Evolutionary conservation across 2,329 filamentous ascomycete species (phyloP).

Genomic region (Fusarium irregulare): DNA sequence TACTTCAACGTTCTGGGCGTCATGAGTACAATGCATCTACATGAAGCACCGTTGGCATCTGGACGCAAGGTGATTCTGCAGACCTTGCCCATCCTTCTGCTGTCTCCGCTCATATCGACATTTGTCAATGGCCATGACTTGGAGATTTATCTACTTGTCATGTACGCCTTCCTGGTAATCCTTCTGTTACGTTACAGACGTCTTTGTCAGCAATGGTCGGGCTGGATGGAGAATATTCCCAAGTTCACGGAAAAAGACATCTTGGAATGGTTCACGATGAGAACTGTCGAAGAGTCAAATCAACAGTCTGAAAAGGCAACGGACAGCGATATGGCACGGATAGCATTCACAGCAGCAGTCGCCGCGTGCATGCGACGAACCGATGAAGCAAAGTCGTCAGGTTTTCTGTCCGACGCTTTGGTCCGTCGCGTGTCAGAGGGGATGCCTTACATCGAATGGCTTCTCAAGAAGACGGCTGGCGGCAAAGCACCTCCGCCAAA

Average conservation of each 20-base stretch:
- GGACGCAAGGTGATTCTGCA: constrained; percentile 25
- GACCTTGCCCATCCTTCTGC: constrained; percentile 23
- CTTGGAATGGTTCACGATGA: constrained; percentile 25
- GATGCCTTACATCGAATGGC: constrained; percentile 32
- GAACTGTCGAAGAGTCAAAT: no score
- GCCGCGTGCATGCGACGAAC: background rate
- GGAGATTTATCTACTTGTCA: constrained; percentile 29
- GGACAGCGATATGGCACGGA: background rate
- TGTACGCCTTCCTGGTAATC: constrained; percentile 26
- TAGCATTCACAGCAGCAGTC: background rate
- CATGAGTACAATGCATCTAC: constrained; percentile 37
- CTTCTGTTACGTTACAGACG: constrained; percentile 22
- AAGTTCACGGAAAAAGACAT: constrained; percentile 26
- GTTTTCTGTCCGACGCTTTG: constrained; percentile 14
- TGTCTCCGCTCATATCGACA: constrained; percentile 28
- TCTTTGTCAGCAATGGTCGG: constrained; percentile 30
- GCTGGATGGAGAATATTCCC: constrained; percentile 36
- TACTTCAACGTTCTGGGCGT: constrained; percentile 36
- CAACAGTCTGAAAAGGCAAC: background rate
- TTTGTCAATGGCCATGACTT: constrained; percentile 35
- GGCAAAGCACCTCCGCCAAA: background rate
- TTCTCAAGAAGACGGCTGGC: constrained; percentile 25
- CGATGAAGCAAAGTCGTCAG: background rate
- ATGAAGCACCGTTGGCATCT: constrained; percentile 22
- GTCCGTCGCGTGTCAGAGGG: constrained; percentile 21